Evolutionary conservation across 2,329 filamentous ascomycete genomes (phyloP), one percentile per base, ranked within the genome.

Genomic region (Talaromyces sp.): DNA sequence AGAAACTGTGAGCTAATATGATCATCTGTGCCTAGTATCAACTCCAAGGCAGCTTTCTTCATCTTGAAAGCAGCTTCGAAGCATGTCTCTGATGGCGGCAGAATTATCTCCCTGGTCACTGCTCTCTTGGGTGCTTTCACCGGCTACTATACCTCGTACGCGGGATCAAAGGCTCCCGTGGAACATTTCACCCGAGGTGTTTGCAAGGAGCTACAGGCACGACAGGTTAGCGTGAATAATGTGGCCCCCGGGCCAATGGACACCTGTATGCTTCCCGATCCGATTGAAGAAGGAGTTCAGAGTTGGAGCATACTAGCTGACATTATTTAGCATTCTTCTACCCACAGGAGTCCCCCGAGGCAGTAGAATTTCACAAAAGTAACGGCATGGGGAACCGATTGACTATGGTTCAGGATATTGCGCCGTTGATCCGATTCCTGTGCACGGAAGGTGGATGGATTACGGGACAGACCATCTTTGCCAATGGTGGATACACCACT

Each of bases 101-200:
- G 77, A 65, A 71, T 79, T 54, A 75, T 79, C 64, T 77, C 72
- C 36, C 74, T 77, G 40, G 73, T 78, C 29, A 79, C 76, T 2
- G 70, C 74, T 1, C 67, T 79, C 40, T 68, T 78, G 4, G 76
- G 71, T 10, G 77, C 75, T n/a, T 79, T 78, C 51, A 79, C 75
- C 0, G 72, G 74, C 30, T 69, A 66, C 55, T 79, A 79, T 55
- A 78, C 75, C 1, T 75, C 72, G 0, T 79, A 80, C 46, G 76
- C 76, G 22, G 77, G 75, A 13, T 75, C 80, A 47, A 86, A 86
- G 62, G 82, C 82, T 30, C 80, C 83, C 2, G 77, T 86, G 33
- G 82, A 86, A 65, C 80, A 85, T 66, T 79, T 85, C 70, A 80
- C 78, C 3, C 76, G 82, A 22, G 73, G 78, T 2, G 68, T 86